A percentile compares a stretch with the other conserved stretches of the same genome.
Evolutionary conservation across 129 eudicot species (phyloP).

Genomic region (Rutidosis leptorrhynchoides): DNA sequence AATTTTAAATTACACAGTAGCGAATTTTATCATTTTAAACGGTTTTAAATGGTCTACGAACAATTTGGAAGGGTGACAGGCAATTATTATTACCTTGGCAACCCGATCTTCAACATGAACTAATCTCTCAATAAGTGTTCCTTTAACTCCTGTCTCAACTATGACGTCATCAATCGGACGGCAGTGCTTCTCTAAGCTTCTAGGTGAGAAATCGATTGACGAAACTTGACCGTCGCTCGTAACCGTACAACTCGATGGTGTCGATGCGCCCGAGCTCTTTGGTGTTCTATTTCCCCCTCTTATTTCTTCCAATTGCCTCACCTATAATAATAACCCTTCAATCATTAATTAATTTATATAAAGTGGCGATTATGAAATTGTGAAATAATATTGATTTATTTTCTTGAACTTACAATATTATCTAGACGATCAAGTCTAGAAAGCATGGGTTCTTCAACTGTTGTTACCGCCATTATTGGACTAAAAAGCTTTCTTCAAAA

Average conservation of each 20-base stretch:
- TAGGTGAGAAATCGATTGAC: slow-evolving; percentile 51
- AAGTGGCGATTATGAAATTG: no score
- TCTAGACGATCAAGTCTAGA: slow-evolving; percentile 71
- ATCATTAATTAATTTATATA: no score
- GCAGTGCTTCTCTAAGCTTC: slow-evolving; percentile 66
- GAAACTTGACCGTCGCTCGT: slow-evolving; percentile 50
- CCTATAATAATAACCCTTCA: slow-evolving; percentile 19
- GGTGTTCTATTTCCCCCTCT: slow-evolving; percentile 47
- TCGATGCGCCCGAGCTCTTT: slow-evolving; percentile 65
- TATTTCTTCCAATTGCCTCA: slow-evolving; percentile 61
- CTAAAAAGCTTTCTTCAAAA: not conserved
- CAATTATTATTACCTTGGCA: slow-evolving; percentile 37
- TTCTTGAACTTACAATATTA: slow-evolving; percentile 42
- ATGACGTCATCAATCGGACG: slow-evolving; percentile 66
- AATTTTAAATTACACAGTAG: no score
- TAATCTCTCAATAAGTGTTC: slow-evolving; percentile 24
- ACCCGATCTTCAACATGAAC: slow-evolving; percentile 68
- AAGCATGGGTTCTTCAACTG: slow-evolving; percentile 62
- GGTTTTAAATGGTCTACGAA: no score
- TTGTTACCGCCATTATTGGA: slow-evolving; percentile 25
- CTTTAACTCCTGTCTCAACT: slow-evolving; percentile 31
- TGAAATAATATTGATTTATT: not conserved
- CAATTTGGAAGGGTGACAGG: no score
- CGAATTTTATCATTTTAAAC: no score
- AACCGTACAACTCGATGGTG: slow-evolving; percentile 45